Evolutionary conservation across 2,329 filamentous ascomycete species (phyloP).

Genomic region (Claviceps quebecensis): DNA sequence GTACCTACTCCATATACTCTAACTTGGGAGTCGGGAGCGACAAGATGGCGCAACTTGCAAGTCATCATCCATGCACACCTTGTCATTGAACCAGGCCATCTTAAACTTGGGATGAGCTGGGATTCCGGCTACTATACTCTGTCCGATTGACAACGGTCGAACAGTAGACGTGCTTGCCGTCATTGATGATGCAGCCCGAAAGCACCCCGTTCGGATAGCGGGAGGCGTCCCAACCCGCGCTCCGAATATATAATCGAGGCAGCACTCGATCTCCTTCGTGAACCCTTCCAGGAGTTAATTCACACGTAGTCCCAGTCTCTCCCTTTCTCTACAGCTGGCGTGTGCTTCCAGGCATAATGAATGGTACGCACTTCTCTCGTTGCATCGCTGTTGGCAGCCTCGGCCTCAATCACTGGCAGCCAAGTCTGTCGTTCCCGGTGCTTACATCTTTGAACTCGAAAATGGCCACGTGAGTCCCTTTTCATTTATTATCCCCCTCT

Average conservation of each 20-base stretch:
- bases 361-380: conserved; percentile 10
- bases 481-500: background rate
- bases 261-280: background rate
- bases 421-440: conserved; percentile 8
- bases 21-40: too few species aligned
- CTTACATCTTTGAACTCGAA: conserved; percentile 11
- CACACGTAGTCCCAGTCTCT: background rate
- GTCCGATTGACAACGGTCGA: background rate
- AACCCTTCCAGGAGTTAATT: background rate
- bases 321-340: background rate
- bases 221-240: background rate
- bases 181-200: background rate
- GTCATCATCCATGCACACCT: too few species aligned
- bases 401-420: conserved; percentile 7
- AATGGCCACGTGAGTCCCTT: conserved; percentile 8
- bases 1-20: too few species aligned
- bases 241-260: background rate
- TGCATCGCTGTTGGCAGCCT: conserved; percentile 7
- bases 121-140: background rate
- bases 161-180: background rate
- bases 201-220: background rate
- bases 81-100: background rate
- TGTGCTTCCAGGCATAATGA: background rate
- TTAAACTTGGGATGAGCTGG: background rate
- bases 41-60: too few species aligned